A percentile compares a stretch with the other conserved stretches of the same genome.
Conservation (phyloP, 768 basidiomycete genomes). For the Tephrocybe sp. region DNA sequence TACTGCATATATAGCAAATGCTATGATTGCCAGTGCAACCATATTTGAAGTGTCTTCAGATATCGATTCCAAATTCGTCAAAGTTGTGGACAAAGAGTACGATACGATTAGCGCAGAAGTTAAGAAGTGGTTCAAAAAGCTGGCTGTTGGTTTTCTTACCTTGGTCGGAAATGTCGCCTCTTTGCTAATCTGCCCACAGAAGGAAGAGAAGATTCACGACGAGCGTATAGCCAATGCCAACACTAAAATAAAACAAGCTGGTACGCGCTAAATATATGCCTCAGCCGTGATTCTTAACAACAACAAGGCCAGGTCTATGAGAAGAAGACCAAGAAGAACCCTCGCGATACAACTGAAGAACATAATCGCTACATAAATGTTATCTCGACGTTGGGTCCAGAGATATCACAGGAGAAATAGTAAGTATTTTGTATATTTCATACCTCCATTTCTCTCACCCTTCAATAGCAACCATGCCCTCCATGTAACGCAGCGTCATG, state of each 20-base stretch:
- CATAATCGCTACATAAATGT: conserved; percentile 77
- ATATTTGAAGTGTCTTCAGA: conserved; percentile 74
- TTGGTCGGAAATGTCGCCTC: not conserved
- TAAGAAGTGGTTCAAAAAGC: conserved; percentile 86
- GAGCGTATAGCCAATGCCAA: conserved; percentile 68
- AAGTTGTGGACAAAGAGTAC: conserved; percentile 73
- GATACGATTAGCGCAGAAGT: conserved; percentile 64
- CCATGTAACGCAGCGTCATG: conserved; percentile 61
- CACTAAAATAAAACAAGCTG: conserved; percentile 75
- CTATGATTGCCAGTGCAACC: conserved; percentile 60
- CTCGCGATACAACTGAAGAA: conserved; percentile 67
- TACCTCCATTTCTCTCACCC: not conserved
- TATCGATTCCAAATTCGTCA: conserved; percentile 73
- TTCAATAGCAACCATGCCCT: conserved; percentile 64
- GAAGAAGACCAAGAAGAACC: conserved; percentile 77
- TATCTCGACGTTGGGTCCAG: conserved; percentile 70
- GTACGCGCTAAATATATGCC: conserved; percentile 31
- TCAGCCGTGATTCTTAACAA: conserved; percentile 4
- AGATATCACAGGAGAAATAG: conserved; percentile 82
- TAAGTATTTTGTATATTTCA: conserved; percentile 32
- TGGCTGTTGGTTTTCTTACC: conserved; percentile 51
- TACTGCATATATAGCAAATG: no score
- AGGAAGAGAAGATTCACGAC: conserved; percentile 79
- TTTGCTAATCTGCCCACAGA: conserved; percentile 40
- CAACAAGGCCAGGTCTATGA: conserved; percentile 66